phyloP scores from a whole-genome alignment of 352 stramenopile genomes.

The Pythium brachiatum region DNA sequence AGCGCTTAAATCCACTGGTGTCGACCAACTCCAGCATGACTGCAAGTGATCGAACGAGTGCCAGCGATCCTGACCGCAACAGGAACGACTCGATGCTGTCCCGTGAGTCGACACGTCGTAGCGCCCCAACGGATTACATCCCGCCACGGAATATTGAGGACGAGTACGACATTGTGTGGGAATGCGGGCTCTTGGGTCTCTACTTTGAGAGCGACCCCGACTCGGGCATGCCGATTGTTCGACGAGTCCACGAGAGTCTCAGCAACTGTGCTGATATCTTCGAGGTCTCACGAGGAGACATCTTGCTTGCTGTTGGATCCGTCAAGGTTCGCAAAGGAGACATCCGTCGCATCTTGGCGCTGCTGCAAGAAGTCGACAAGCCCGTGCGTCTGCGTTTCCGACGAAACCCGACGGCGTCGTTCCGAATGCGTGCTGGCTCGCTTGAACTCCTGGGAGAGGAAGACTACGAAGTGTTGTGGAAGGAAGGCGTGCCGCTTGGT shows the following conservation, averaged over 20 bases:
- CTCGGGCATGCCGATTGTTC: conserved; percentile 82
- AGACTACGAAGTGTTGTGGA: conserved; percentile 87
- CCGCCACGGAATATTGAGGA: conserved; percentile 64
- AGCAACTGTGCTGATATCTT: conserved; percentile 87
- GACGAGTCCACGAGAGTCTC: conserved; percentile 82
- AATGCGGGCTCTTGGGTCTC: conserved; percentile 74
- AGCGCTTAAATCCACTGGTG: conserved; percentile 9
- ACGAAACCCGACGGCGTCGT: conserved; percentile 69
- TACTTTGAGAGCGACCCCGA: conserved; percentile 84
- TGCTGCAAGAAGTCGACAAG: conserved; percentile 84
- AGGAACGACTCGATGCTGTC: conserved; percentile 46
- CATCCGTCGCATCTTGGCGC: conserved; percentile 68
- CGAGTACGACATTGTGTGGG: conserved; percentile 89
- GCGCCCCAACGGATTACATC: conserved; percentile 50
- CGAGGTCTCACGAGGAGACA: conserved; percentile 76
- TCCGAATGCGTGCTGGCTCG: conserved; percentile 61
- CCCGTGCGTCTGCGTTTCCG: conserved; percentile 74
- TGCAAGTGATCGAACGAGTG: conserved; percentile 52
- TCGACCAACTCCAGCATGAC: conserved; percentile 30
- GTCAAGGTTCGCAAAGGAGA: conserved; percentile 80
- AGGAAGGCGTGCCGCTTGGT: conserved; percentile 78
- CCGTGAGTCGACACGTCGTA: conserved; percentile 55
- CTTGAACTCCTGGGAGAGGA: conserved; percentile 77
- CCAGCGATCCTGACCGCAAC: conserved; percentile 46
- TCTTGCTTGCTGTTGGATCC: conserved; percentile 71